A percentile compares a stretch with the other conserved stretches of the same genome.
phyloP scores from a whole-genome alignment of 495 filamentous ascomycete genomes.

The Tricharina praecox region DNA sequence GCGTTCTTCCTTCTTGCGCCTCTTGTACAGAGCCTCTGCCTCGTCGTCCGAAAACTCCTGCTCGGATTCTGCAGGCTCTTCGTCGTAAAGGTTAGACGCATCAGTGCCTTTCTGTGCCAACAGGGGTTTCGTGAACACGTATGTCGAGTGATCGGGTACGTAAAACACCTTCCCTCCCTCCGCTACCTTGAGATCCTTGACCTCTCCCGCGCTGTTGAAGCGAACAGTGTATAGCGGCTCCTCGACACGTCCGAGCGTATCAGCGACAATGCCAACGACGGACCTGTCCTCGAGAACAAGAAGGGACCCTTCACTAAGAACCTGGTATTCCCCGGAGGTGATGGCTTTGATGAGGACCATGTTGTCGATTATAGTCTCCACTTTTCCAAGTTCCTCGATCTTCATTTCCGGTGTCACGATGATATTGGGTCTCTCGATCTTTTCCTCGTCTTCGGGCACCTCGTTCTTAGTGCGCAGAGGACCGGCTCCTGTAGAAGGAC shows the following conservation, averaged over 20 bases:
- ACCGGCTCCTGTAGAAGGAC: constrained; percentile 29
- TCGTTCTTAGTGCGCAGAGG: constrained; percentile 59
- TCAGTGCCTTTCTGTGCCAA: constrained; percentile 68
- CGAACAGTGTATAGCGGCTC: constrained; percentile 65
- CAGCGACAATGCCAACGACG: constrained; percentile 60
- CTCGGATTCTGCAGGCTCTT: constrained; percentile 72
- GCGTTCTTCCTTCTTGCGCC: constrained; percentile 43
- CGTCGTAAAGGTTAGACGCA: constrained; percentile 84
- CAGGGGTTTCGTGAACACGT: constrained; percentile 67
- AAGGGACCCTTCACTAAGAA: constrained; percentile 65
- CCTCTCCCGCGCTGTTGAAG: constrained; percentile 48
- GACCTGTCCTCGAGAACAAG: constrained; percentile 61
- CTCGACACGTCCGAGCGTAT: constrained; percentile 65
- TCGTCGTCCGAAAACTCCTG: constrained; percentile 94
- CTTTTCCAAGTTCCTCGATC: constrained; percentile 51
- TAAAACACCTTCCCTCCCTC: constrained; percentile 59
- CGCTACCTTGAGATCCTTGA: constrained; percentile 44
- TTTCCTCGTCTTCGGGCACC: constrained; percentile 42
- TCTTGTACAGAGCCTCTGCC: constrained; percentile 68
- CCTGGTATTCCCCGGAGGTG: constrained; percentile 61
- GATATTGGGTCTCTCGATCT: constrained; percentile 49
- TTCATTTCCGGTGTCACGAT: constrained; percentile 55
- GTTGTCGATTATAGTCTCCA: constrained; percentile 59
- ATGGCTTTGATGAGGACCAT: constrained; percentile 62
- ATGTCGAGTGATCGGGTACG: constrained; percentile 52